Percentiles rank a stretch among this genome's conserved stretches.
phyloP scores from a whole-genome alignment of 352 stramenopile genomes.

The Globisporangium viniferum region DNA sequence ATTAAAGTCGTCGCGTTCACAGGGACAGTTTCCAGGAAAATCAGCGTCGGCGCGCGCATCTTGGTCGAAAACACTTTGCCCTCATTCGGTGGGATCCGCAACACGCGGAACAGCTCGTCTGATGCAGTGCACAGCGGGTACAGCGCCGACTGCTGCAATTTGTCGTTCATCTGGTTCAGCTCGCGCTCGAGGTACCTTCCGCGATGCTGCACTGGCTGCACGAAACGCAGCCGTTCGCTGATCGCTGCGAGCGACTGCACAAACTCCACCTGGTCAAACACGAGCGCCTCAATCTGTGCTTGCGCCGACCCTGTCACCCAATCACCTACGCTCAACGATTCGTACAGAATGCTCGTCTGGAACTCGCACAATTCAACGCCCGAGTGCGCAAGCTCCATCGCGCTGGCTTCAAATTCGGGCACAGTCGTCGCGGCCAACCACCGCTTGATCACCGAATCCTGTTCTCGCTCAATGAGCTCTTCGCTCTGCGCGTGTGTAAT shows the following conservation, averaged over 20 bases:
- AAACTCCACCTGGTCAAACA: slow-evolving; percentile 74
- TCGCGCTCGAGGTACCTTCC: slow-evolving; percentile 44
- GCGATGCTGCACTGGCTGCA: slow-evolving; percentile 56
- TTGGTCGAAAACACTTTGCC: slow-evolving; percentile 86
- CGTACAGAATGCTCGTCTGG: slow-evolving; percentile 70
- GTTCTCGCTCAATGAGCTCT: slow-evolving; percentile 43
- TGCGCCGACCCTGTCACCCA: slow-evolving; percentile 7
- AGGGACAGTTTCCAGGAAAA: slow-evolving; percentile 71
- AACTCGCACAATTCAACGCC: slow-evolving; percentile 63
- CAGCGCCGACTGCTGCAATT: slow-evolving; percentile 53
- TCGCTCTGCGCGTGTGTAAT: slow-evolving; percentile 33
- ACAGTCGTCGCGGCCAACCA: slow-evolving; percentile 59
- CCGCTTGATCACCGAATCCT: slow-evolving; percentile 47
- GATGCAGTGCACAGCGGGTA: slow-evolving; percentile 73
- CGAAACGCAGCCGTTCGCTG: slow-evolving; percentile 61
- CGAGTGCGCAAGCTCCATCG: slow-evolving; percentile 36
- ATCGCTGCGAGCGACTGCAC: slow-evolving; percentile 70
- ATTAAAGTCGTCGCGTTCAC: slow-evolving; percentile 39
- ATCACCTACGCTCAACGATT: slow-evolving; percentile 41
- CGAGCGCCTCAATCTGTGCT: slow-evolving; percentile 47
- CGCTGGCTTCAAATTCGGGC: slow-evolving; percentile 49
- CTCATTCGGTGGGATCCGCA: slow-evolving; percentile 69
- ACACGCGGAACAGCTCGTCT: slow-evolving; percentile 68
- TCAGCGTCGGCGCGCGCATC: slow-evolving; percentile 74
- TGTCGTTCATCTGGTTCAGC: slow-evolving; percentile 50